Conservation (phyloP, 305 asterid genomes). For the Lippia alba region DNA sequence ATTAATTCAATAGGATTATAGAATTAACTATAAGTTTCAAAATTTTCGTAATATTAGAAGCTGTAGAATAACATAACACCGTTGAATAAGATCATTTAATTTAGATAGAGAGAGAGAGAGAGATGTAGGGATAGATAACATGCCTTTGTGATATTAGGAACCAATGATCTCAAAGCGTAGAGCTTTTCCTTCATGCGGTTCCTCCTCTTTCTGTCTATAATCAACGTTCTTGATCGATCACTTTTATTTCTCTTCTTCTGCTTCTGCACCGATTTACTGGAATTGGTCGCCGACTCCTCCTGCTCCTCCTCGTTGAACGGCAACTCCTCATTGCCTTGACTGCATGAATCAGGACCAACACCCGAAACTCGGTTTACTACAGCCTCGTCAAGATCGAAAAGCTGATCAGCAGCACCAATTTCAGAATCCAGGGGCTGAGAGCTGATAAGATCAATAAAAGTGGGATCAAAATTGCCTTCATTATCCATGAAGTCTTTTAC, state of each 20-base stretch:
- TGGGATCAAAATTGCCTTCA: slow-evolving; percentile 42
- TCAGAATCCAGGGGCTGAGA: not conserved
- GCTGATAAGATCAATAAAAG: slow-evolving; percentile 39
- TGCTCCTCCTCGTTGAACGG: no score
- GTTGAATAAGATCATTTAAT: no score
- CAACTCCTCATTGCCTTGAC: slow-evolving; percentile 13
- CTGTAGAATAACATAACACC: no score
- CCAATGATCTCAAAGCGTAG: slow-evolving; percentile 78
- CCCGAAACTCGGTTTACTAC: not conserved
- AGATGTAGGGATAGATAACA: not conserved
- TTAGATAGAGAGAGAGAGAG: no score
- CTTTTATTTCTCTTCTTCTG: slow-evolving; percentile 38
- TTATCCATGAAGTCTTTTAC: slow-evolving; percentile 42
- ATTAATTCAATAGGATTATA: no score
- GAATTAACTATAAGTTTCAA: no score
- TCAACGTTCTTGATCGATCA: slow-evolving; percentile 70
- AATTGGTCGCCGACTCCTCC: slow-evolving; percentile 1
- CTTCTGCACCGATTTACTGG: slow-evolving; percentile 6
- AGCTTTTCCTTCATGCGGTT: slow-evolving; percentile 88
- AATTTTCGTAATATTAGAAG: no score
- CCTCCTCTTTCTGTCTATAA: slow-evolving; percentile 79
- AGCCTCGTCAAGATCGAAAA: not conserved
- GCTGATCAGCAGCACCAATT: not conserved
- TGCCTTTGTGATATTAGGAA: slow-evolving; percentile 91
- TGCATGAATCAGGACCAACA: not conserved